phyloP scores from a whole-genome alignment of 352 stramenopile genomes.

The Globisporangium heterothallicum region DNA sequence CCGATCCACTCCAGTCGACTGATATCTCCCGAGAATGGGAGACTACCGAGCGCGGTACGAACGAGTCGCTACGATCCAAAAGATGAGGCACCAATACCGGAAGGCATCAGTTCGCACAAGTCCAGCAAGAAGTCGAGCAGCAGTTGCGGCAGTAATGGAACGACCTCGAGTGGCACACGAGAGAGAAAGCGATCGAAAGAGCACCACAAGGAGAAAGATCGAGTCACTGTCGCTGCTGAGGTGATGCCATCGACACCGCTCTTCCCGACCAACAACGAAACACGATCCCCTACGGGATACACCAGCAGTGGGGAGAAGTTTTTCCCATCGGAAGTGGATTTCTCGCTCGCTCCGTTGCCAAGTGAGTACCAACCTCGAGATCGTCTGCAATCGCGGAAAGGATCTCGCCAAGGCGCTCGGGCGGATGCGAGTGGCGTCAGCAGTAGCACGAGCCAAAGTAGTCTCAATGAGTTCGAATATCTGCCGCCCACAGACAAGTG shows the following conservation, averaged over 20 bases:
- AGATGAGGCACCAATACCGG: constrained; percentile 7
- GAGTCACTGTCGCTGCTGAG: not conserved
- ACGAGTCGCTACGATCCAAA: constrained; percentile 18
- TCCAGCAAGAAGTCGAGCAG: constrained; percentile 8
- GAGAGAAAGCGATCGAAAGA: constrained; percentile 10
- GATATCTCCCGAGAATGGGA: constrained; percentile 20
- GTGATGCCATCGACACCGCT: not conserved
- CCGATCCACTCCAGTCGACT: constrained; percentile 18
- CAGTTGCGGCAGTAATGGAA: constrained; percentile 3
- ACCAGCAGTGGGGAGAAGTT: constrained; percentile 13
- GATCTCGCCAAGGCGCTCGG: constrained; percentile 50
- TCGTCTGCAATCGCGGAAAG: constrained; percentile 70
- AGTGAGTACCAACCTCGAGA: constrained; percentile 65
- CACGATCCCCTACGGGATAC: constrained; percentile 2
- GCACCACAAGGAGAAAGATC: constrained; percentile 3
- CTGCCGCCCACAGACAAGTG: constrained; percentile 9
- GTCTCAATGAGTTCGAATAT: constrained; percentile 45
- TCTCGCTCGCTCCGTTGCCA: constrained; percentile 33
- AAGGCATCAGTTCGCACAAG: constrained; percentile 13
- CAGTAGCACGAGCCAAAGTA: constrained; percentile 20
- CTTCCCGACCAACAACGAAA: constrained; percentile 14
- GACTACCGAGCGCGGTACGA: constrained; percentile 31
- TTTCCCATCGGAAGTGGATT: constrained; percentile 26
- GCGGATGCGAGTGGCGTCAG: constrained; percentile 6
- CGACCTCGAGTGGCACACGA: not conserved